Conservation (phyloP, 768 basidiomycete genomes). For the Lentinula raphanica region DNA sequence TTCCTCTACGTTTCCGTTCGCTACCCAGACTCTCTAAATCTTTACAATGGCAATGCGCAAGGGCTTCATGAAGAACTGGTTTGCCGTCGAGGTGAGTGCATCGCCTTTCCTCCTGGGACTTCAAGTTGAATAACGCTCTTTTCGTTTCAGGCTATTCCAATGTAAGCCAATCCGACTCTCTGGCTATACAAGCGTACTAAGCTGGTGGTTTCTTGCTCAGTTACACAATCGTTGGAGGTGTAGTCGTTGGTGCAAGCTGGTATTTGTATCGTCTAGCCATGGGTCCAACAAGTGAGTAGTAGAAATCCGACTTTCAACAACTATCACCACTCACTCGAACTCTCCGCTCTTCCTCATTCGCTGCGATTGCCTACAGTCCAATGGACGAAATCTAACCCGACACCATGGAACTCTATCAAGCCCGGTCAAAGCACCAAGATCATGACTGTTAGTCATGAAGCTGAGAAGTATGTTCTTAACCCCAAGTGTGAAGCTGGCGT, state of each 20-base stretch:
- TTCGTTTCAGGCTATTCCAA: conserved; percentile 10
- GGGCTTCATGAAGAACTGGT: conserved; percentile 28
- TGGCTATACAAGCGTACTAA: background rate
- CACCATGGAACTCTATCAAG: conserved; percentile 83
- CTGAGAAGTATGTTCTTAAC: conserved; percentile 52
- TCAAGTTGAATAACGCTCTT: background rate
- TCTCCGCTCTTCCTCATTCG: background rate
- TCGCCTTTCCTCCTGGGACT: background rate
- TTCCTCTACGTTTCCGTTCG: background rate
- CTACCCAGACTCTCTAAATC: background rate
- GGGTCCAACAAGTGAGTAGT: conserved; percentile 46
- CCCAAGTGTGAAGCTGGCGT: background rate
- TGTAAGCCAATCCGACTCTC: conserved; percentile 3
- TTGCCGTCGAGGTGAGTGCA: conserved; percentile 36
- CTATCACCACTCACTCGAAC: no score
- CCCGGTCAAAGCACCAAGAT: conserved; percentile 73
- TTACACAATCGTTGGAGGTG: conserved; percentile 48
- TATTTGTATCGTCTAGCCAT: conserved; percentile 63
- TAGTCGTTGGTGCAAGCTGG: conserved; percentile 56
- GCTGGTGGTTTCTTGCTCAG: conserved; percentile 16
- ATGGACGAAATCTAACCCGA: conserved; percentile 69
- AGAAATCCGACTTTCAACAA: no score
- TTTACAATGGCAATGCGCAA: conserved; percentile 2
- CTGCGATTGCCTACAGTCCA: conserved; percentile 29
- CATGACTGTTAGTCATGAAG: conserved; percentile 64